Evolutionary conservation across 2,329 filamentous ascomycete genomes (phyloP), one percentile per base, ranked within the genome.

Genomic region (Sclerotinia glacialis): DNA sequence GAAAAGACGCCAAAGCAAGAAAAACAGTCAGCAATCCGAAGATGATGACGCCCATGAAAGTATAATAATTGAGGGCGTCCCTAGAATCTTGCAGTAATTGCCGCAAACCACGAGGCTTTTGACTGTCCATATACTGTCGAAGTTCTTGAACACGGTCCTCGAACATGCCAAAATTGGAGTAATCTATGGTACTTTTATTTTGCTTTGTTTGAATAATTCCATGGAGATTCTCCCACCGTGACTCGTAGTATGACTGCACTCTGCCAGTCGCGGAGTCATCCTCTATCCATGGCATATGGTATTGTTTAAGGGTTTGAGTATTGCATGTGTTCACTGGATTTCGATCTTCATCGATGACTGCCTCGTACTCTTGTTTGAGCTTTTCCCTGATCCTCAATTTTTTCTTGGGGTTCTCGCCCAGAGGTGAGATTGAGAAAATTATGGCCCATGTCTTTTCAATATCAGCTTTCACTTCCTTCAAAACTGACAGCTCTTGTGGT

Each of bases 241-340:
- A 58, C 5, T 44, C 37, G 16, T 58, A 58, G 40, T 58, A 58
- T 44, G 55, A 28, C 18, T 44, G 55, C 16, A 44, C 37, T 28
- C 55, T 44, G 7, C 23, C 55, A 1, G 55, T 21, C 18, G 23
- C 40, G 0, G 37, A 58, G 23, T 58, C 55, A 28, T 58, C 55
- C 26, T 58, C 40, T 16, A 58, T 58, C 55, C 16, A 58, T 44
- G 55, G 40, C 37, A 58, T 58, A 16, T 58, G 55, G 16, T 58
- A 58, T 21, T 58, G 37, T n/a, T 58, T 58, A 14, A 58, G 40
- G 9, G 14, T 44, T 44, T 58, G 40, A 11, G 44, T 58, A 11
- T 28, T 23, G 52, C 12, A 53, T 21, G 14, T 44, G 3, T 42
- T 40, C 3, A 21, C 18, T 42, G 34, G n/a, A 21, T 12, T 42